Conservation (phyloP, 768 basidiomycete genomes). For the Pisolithus microcarpus region DNA sequence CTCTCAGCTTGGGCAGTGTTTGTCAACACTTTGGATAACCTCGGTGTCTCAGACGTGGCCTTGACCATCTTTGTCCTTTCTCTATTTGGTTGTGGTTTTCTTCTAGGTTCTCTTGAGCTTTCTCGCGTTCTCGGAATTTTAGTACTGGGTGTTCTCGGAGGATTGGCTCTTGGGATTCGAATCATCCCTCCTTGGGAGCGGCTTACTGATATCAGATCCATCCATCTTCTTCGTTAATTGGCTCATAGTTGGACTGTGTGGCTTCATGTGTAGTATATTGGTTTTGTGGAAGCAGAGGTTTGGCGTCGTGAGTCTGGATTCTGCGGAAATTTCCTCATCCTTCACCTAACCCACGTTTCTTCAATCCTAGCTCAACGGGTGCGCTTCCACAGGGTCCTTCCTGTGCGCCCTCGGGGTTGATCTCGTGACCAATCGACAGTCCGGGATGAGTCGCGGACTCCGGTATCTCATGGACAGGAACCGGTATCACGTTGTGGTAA, state of each 20-base stretch:
- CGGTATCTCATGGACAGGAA: conserved; percentile 61
- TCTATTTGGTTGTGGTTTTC: conserved; percentile 44
- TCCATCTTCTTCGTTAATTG: conserved; percentile 41
- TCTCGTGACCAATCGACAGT: conserved; percentile 48
- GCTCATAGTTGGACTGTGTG: conserved; percentile 44
- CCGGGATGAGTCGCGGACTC: conserved; percentile 57
- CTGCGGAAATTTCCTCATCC: not conserved
- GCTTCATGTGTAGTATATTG: conserved; percentile 33
- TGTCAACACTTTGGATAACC: conserved; percentile 44
- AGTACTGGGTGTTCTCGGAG: conserved; percentile 45
- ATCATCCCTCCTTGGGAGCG: conserved; percentile 42
- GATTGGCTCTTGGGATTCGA: conserved; percentile 51
- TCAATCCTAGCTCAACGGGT: conserved; percentile 34
- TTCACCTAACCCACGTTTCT: not conserved
- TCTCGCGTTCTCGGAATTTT: conserved; percentile 41
- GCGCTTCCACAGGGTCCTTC: conserved; percentile 58
- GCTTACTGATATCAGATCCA: conserved; percentile 38
- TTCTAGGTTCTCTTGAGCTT: conserved; percentile 47
- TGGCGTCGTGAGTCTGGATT: conserved; percentile 40
- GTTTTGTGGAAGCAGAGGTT: conserved; percentile 40
- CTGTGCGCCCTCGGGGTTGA: conserved; percentile 50
- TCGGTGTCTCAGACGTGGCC: conserved; percentile 45
- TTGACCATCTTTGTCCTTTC: conserved; percentile 43
- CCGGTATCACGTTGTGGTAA: conserved; percentile 45
- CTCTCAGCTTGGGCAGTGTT: conserved; percentile 55